Evolutionary conservation across 2,329 filamentous ascomycete genomes (phyloP).

Genomic region (Arthrobotrys pseudoclavata): DNA sequence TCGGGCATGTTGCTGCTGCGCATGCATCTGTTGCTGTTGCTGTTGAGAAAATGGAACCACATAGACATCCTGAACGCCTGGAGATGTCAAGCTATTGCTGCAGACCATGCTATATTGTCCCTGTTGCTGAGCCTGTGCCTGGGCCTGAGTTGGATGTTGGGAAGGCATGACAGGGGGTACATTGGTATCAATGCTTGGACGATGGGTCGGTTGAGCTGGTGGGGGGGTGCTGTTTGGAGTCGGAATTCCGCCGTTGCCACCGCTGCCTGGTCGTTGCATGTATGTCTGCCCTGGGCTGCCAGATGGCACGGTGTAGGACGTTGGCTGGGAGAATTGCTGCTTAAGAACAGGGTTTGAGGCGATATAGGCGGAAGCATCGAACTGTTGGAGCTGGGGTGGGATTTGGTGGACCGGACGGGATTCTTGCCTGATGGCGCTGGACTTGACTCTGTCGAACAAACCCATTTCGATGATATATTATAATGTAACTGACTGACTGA

Average conservation of each 20-base stretch:
- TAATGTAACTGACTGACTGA: background rate
- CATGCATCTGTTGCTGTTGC: constrained; percentile 40
- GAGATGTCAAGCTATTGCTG: constrained; percentile 58
- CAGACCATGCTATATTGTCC: constrained; percentile 52
- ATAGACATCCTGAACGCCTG: constrained; percentile 57
- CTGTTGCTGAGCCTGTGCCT: constrained; percentile 18
- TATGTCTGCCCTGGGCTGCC: constrained; percentile 50
- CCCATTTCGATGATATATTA: constrained; percentile 42
- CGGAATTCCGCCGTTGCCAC: constrained; percentile 51
- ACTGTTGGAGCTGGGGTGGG: constrained; percentile 55
- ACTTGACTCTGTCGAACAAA: constrained; percentile 59
- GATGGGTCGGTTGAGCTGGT: constrained; percentile 35
- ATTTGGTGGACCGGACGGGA: constrained; percentile 46
- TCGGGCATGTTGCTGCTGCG: constrained; percentile 34
- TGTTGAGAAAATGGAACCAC: constrained; percentile 55
- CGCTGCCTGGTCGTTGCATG: constrained; percentile 50
- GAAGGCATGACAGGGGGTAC: constrained; percentile 34
- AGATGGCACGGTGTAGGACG: constrained; percentile 26
- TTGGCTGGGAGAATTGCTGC: constrained; percentile 54
- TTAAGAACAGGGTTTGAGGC: constrained; percentile 57
- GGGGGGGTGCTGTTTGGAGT: constrained; percentile 58
- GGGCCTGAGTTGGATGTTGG: constrained; percentile 35
- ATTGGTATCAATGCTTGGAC: constrained; percentile 53
- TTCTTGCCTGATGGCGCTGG: constrained; percentile 53
- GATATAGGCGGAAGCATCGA: constrained; percentile 59